Base-by-base conservation (phyloP, 305 asterid species). In the Coffea humblotiana region DNA sequence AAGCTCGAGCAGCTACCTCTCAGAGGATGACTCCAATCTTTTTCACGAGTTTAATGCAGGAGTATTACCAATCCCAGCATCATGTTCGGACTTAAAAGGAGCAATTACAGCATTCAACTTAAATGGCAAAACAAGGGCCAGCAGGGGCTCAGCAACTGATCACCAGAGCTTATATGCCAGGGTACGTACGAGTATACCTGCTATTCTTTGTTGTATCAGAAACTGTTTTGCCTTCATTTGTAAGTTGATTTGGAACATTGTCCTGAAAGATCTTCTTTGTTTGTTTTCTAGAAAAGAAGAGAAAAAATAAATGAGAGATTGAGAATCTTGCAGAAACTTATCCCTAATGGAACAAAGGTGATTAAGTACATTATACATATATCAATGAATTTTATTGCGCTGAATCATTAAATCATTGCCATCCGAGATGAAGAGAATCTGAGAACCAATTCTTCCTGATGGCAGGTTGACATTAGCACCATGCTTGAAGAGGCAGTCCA, bases 401-500 rank as follows among this genome's bases (percentile, higher is more conserved):
- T n/a, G 18, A 2, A 67, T 4, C 40, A 64, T 64, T 64, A 25
- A n/a, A 9, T 63, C 35, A 25, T 11, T 2, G 3, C 6, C 68
- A 4, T n/a, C 8, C 35, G 15, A 64, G 4, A 64, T 64, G 37
- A 64, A 64, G 69, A 64, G 40, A 64, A 12, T 10, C 69, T 64
- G 69, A 64, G 16, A 64, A 11, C 40, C 69, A 64, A 25, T 25
- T 64, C 27, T 64, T 29, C 40, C 18, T 6, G 29, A 25, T 25
- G 15, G 37, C 77, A 83, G 86, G 97, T 94, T 80, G 97, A 94
- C 86, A 90, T 94, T 77, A 94, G 98, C 87, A 92, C 98, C 70
- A 94, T 94, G 98, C 93, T 94, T 47, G 98, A 94, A 87, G 97
- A 94, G 79, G 98, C 98, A 43, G 98, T 91, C 74, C 88, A 89